A percentile compares a stretch with the other conserved stretches of the same genome.
Evolutionary conservation across 2,329 filamentous ascomycete species (phyloP).

Genomic region (Fusarium sp.): DNA sequence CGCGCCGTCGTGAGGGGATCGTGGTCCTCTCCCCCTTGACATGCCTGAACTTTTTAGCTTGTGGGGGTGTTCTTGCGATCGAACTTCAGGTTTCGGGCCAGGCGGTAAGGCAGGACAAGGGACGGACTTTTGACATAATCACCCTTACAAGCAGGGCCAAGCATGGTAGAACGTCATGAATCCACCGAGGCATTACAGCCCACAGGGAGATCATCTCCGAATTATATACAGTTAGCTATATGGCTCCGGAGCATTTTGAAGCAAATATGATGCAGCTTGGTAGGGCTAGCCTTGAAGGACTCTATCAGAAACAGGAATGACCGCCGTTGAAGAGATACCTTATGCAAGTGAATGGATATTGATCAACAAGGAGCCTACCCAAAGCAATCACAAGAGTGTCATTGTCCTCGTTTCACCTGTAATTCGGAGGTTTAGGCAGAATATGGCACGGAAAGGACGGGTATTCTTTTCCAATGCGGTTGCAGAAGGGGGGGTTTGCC

Average conservation of each 20-base stretch:
- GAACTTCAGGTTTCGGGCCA: neutral
- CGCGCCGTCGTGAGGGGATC: constrained; percentile 18
- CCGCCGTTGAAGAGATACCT: neutral
- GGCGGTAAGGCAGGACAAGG: constrained; percentile 1
- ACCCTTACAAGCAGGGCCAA: neutral
- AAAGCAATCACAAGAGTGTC: neutral
- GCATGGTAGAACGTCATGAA: constrained; percentile 6
- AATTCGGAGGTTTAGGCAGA: constrained; percentile 23
- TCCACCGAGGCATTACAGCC: neutral
- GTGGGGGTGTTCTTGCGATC: constrained; percentile 1
- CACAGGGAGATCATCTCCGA: neutral
- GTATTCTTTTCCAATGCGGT: neutral
- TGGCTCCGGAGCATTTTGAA: neutral
- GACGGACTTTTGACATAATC: neutral
- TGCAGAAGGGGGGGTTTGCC: neutral
- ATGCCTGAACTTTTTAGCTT: neutral
- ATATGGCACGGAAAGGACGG: constrained; percentile 2
- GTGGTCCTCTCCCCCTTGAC: constrained; percentile 1
- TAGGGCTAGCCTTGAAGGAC: constrained; percentile 23
- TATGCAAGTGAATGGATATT: constrained; percentile 1
- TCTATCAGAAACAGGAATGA: constrained; percentile 9
- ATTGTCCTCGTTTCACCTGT: constrained; percentile 16
- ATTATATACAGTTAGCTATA: neutral
- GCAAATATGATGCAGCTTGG: neutral
- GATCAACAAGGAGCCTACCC: constrained; percentile 8